These are phyloP conservation scores for Stentor roeselii DNA, from an alignment of 73 alveolate genomes.

Conservation along the genomic window DNA sequence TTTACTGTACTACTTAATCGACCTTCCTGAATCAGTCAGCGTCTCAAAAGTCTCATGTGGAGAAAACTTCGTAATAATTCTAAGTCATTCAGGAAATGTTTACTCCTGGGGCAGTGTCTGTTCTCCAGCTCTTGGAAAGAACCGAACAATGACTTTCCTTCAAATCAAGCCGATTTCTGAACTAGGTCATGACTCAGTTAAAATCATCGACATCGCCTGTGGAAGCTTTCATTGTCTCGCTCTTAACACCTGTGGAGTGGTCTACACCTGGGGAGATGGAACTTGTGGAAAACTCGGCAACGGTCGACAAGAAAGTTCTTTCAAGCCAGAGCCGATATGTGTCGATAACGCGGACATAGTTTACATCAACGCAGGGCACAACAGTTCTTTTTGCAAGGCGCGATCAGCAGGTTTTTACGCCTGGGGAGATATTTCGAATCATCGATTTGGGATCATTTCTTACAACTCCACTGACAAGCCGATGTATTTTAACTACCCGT, in stretches of 20 bases:
- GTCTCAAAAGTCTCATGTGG: conserved; percentile 6
- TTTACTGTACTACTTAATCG: not conserved
- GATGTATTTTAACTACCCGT: not conserved
- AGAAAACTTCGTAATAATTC: not conserved
- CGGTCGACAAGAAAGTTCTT: conserved; percentile 43
- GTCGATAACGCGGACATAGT: not conserved
- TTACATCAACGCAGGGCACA: conserved; percentile 6
- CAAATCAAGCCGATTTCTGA: not conserved
- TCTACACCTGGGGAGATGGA: conserved; percentile 60
- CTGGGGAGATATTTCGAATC: not conserved
- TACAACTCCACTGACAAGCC: not conserved
- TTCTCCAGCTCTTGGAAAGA: not conserved
- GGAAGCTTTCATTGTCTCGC: conserved; percentile 87
- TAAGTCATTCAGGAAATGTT: not conserved
- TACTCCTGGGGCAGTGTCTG: not conserved
- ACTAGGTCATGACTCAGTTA: not conserved
- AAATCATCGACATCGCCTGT: conserved; percentile 39
- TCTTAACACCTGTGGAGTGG: conserved; percentile 32
- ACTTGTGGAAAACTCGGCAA: conserved; percentile 88
- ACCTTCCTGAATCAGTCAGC: not conserved
- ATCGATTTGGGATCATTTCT: not conserved
- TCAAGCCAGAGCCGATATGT: not conserved
- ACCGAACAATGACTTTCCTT: not conserved
- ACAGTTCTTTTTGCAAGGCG: not conserved
- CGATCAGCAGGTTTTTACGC: not conserved